phyloP scores from a whole-genome alignment of 371 early-diverging fungal genomes.

The Choanephora cucurbitarum region DNA sequence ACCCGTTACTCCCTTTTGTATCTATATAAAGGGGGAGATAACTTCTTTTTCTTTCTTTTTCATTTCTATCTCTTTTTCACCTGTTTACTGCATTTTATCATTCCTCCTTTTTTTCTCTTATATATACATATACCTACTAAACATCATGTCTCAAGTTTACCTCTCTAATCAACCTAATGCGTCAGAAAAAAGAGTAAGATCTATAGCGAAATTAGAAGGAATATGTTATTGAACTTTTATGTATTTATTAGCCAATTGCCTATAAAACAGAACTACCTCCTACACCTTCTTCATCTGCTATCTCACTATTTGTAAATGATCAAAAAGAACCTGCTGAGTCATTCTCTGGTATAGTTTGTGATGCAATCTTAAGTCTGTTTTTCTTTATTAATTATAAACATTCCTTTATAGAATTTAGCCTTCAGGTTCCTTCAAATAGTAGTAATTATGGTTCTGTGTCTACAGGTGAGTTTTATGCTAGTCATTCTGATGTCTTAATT shows the following conservation, averaged over 20 bases:
- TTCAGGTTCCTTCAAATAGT: constrained; percentile 1
- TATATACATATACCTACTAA: no score
- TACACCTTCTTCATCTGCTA: constrained; percentile 16
- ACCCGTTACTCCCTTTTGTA: no score
- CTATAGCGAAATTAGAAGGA: not conserved
- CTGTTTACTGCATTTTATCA: no score
- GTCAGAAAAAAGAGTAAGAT: no score
- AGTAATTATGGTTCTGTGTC: constrained; percentile 12
- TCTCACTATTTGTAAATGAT: constrained; percentile 11
- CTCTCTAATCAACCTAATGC: no score
- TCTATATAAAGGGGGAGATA: no score
- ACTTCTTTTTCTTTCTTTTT: no score
- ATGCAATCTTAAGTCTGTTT: not conserved
- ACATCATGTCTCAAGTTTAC: no score
- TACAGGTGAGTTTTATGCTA: constrained; percentile 3
- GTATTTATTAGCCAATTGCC: not conserved
- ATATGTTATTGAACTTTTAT: not conserved
- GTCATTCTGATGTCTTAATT: no score
- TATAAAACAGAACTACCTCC: constrained; percentile 15
- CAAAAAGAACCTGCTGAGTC: constrained; percentile 2
- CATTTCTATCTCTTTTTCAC: no score
- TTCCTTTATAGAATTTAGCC: not conserved
- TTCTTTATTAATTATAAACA: not conserved
- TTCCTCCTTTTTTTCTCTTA: no score
- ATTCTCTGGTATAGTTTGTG: not conserved